Evolutionary conservation across 768 basidiomycete genomes (phyloP).

Genomic region (Ramaria rubella): DNA sequence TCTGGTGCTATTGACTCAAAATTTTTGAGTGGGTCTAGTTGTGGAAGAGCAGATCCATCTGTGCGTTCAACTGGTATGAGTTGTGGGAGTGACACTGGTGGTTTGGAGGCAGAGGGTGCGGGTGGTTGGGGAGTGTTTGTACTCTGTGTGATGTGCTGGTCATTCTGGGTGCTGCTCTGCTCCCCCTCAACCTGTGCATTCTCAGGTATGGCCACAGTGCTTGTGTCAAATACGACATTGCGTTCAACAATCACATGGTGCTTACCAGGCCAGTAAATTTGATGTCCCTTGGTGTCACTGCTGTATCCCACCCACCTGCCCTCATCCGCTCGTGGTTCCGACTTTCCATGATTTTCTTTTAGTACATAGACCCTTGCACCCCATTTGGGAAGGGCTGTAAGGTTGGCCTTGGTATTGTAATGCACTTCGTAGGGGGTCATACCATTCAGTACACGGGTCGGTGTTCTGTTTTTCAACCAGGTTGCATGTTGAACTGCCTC

Average conservation of each 20-base stretch:
- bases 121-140: no score
- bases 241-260: constrained; percentile 22
- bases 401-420: not conserved
- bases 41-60: no score
- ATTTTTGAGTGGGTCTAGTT: no score
- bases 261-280: no score
- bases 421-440: constrained; percentile 17
- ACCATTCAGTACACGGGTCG: constrained; percentile 16
- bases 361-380: constrained; percentile 22
- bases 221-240: constrained; percentile 16
- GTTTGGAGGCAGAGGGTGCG: no score
- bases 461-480: constrained; percentile 18
- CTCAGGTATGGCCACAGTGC: constrained; percentile 7
- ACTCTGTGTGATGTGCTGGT: no score
- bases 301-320: constrained; percentile 34
- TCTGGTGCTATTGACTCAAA: no score
- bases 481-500: constrained; percentile 19
- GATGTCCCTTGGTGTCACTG: constrained; percentile 22
- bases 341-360: constrained; percentile 20
- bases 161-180: constrained; percentile 1
- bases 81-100: no score
- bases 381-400: constrained; percentile 16
- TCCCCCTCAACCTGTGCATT: constrained; percentile 18
- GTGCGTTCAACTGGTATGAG: no score
- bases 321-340: constrained; percentile 21